Conservation (phyloP, 176 grass and related monocot species). For the Eremochloa ophiuroides region DNA sequence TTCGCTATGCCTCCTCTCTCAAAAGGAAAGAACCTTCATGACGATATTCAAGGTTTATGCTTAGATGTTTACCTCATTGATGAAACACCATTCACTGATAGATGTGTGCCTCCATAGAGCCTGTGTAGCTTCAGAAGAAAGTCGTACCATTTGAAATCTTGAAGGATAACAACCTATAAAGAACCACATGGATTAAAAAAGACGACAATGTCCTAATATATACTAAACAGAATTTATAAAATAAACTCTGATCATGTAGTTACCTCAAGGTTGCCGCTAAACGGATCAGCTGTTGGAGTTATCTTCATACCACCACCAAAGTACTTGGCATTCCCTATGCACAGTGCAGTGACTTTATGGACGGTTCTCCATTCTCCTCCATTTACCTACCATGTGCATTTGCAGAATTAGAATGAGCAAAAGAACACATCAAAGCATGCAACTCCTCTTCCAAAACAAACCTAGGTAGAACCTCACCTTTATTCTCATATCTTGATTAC, state of each 20-base stretch:
- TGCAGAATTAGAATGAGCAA: constrained; percentile 15
- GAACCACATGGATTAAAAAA: constrained; percentile 22
- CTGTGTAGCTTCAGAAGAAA: constrained; percentile 90
- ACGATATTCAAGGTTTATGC: background rate
- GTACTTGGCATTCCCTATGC: constrained; percentile 92
- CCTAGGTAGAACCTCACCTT: constrained; percentile 52
- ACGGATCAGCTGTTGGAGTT: constrained; percentile 75
- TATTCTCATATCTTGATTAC: constrained; percentile 71
- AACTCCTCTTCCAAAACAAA: constrained; percentile 8
- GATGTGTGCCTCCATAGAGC: constrained; percentile 74
- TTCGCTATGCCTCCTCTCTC: background rate
- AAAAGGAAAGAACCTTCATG: constrained; percentile 20
- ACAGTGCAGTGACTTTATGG: constrained; percentile 74
- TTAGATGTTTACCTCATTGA: constrained; percentile 54
- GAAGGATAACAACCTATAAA: constrained; percentile 72
- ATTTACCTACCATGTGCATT: constrained; percentile 55
- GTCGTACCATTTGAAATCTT: constrained; percentile 92
- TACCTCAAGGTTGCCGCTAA: constrained; percentile 81
- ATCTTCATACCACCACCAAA: constrained; percentile 97
- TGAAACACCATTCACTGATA: constrained; percentile 62
- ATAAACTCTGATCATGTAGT: background rate
- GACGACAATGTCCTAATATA: background rate
- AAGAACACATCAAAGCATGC: constrained; percentile 20
- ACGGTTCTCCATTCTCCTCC: constrained; percentile 71
- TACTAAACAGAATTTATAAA: background rate